These are phyloP conservation scores for Inga oerstediana DNA, from an alignment of 306 rosid species.

Conservation along the genomic window DNA sequence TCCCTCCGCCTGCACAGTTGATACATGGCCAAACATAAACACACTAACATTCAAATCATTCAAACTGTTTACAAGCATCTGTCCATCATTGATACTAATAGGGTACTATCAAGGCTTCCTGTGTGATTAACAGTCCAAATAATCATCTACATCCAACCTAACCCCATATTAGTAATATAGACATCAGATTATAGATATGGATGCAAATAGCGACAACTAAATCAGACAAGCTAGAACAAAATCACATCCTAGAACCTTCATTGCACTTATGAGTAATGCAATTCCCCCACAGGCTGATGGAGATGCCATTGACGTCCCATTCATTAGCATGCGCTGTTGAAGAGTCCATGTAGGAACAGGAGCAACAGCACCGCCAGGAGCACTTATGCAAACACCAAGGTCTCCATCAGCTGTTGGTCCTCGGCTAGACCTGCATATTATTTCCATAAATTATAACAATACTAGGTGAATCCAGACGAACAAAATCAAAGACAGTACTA, in stretches of 20 bases:
- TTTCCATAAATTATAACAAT: conserved; percentile 26
- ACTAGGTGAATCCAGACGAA: conserved; percentile 16
- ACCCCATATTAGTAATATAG: conserved; percentile 6
- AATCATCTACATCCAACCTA: neutral
- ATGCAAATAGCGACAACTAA: conserved; percentile 16
- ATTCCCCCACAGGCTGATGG: conserved; percentile 99
- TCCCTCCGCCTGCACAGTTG: conserved; percentile 73
- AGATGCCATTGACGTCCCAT: conserved; percentile 99
- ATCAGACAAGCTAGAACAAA: conserved; percentile 32
- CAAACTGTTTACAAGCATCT: neutral
- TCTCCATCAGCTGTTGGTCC: conserved; percentile 99
- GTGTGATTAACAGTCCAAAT: neutral
- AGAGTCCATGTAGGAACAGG: conserved; percentile 99
- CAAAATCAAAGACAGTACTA: conserved; percentile 9
- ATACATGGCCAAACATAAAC: neutral
- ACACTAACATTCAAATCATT: neutral
- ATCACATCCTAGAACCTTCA: conserved; percentile 67
- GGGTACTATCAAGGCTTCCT: neutral
- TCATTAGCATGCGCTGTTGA: conserved; percentile 96
- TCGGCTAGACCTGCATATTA: conserved; percentile 91
- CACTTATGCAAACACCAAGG: conserved; percentile 89
- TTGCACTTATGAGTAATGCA: conserved; percentile 90
- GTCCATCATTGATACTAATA: neutral
- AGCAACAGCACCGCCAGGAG: conserved; percentile 99
- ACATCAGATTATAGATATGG: conserved; percentile 30